A percentile compares a stretch with the other conserved stretches of the same genome.
phyloP scores from a whole-genome alignment of 306 rosid species.

The Corylus avellana region DNA sequence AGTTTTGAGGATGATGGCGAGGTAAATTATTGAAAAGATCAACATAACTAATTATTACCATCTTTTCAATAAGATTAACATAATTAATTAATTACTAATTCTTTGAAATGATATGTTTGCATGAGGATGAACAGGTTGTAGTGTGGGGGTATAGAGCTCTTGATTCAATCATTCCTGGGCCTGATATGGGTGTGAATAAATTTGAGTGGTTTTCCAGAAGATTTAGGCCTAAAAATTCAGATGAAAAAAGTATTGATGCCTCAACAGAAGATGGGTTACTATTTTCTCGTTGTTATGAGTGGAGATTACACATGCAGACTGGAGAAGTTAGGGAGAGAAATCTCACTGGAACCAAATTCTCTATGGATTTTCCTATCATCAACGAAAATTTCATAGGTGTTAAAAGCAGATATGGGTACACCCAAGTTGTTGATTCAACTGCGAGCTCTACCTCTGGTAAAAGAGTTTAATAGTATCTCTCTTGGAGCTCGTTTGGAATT shows the following conservation, averaged over 20 bases:
- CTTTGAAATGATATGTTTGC: not conserved
- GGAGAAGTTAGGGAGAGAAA: conserved; percentile 54
- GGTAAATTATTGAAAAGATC: conserved; percentile 22
- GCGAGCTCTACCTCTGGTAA: conserved; percentile 50
- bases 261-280: conserved; percentile 16
- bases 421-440: conserved; percentile 50
- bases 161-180: conserved; percentile 58
- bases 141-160: conserved; percentile 76
- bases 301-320: conserved; percentile 64
- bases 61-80: too few species aligned
- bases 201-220: conserved; percentile 37
- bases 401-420: conserved; percentile 52
- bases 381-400: conserved; percentile 49
- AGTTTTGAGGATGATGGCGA: conserved; percentile 62
- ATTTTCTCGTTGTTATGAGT: conserved; percentile 49
- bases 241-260: not conserved
- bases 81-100: too few species aligned
- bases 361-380: conserved; percentile 73
- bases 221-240: not conserved
- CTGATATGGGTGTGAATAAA: conserved; percentile 35
- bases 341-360: conserved; percentile 28
- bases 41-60: too few species aligned
- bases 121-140: conserved; percentile 52
- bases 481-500: too few species aligned
- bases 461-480: not conserved